Conservation (phyloP, 208 protist genomes). For the Angomonas deanei region DNA sequence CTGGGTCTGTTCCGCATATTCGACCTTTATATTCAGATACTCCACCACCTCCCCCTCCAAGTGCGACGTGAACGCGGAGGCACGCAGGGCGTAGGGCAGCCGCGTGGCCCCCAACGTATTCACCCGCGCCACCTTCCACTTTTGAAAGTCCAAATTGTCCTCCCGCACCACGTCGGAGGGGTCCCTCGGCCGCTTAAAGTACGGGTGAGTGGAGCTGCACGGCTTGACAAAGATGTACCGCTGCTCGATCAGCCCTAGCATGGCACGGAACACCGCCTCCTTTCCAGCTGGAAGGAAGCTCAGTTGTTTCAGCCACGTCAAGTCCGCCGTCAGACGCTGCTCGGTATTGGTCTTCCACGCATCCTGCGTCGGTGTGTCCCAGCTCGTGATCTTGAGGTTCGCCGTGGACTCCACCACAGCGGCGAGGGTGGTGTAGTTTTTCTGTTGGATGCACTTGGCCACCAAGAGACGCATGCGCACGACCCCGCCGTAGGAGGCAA, state of each 20-base stretch:
- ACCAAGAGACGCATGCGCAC: slow-evolving; percentile 57
- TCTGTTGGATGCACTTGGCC: slow-evolving; percentile 25
- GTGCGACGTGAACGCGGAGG: slow-evolving; percentile 41
- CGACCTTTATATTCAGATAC: slow-evolving; percentile 48
- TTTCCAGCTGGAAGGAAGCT: slow-evolving; percentile 39
- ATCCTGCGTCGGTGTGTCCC: slow-evolving; percentile 50
- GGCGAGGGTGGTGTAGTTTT: slow-evolving; percentile 32
- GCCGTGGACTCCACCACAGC: slow-evolving; percentile 53
- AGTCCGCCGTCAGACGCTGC: slow-evolving; percentile 29
- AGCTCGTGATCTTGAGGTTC: slow-evolving; percentile 36
- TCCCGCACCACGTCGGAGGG: slow-evolving; percentile 9
- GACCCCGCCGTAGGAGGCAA: slow-evolving; percentile 62
- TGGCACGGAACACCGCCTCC: slow-evolving; percentile 37
- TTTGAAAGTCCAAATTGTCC: slow-evolving; percentile 48
- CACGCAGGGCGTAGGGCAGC: slow-evolving; percentile 53
- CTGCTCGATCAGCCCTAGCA: slow-evolving; percentile 61
- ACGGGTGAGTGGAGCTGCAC: slow-evolving; percentile 17
- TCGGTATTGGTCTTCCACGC: slow-evolving; percentile 60
- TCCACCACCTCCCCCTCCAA: slow-evolving; percentile 46
- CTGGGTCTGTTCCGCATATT: slow-evolving; percentile 40
- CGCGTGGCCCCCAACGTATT: slow-evolving; percentile 46
- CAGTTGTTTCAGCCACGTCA: slow-evolving; percentile 58
- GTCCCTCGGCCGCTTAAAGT: slow-evolving; percentile 26
- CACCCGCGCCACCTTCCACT: slow-evolving; percentile 41
- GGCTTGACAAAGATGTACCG: slow-evolving; percentile 51